phyloP scores from a whole-genome alignment of 352 stramenopile species.

The Globisporangium polare region DNA sequence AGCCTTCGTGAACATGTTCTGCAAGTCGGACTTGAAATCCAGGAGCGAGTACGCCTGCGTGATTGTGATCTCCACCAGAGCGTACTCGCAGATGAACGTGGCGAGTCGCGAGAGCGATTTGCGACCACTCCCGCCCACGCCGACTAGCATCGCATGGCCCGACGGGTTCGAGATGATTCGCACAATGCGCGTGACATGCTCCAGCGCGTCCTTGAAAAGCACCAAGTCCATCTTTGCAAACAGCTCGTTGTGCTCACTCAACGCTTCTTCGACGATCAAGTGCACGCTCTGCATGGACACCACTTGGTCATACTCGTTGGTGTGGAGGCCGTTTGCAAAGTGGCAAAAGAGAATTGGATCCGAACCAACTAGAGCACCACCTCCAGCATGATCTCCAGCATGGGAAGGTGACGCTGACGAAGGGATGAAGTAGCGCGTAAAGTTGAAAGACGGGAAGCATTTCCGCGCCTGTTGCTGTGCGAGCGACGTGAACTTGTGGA shows the following conservation, averaged over 20 bases:
- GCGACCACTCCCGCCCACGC: conserved; percentile 91
- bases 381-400: conserved; percentile 8
- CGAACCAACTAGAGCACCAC: conserved; percentile 18
- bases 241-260: conserved; percentile 92
- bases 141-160: conserved; percentile 93
- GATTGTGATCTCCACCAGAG: conserved; percentile 88
- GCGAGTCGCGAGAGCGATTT: conserved; percentile 91
- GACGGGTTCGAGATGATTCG: conserved; percentile 94
- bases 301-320: conserved; percentile 93
- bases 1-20: conserved; percentile 86
- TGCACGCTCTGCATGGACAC: conserved; percentile 61
- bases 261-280: conserved; percentile 79
- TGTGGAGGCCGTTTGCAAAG: conserved; percentile 82
- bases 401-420: conserved; percentile 22
- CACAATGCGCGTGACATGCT: conserved; percentile 92
- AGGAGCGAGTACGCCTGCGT: conserved; percentile 87
- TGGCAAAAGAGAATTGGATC: conserved; percentile 93
- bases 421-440: conserved; percentile 86
- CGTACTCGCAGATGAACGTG: conserved; percentile 90
- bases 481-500: conserved; percentile 85
- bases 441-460: conserved; percentile 89
- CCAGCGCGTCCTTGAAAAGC: conserved; percentile 95
- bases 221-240: conserved; percentile 94
- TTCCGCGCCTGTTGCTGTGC: conserved; percentile 91
- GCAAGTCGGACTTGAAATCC: conserved; percentile 95